A percentile compares a stretch with the other conserved stretches of the same genome.
Evolutionary conservation across 345 rosid species (phyloP).

Genomic region (Cochlearia excelsa): DNA sequence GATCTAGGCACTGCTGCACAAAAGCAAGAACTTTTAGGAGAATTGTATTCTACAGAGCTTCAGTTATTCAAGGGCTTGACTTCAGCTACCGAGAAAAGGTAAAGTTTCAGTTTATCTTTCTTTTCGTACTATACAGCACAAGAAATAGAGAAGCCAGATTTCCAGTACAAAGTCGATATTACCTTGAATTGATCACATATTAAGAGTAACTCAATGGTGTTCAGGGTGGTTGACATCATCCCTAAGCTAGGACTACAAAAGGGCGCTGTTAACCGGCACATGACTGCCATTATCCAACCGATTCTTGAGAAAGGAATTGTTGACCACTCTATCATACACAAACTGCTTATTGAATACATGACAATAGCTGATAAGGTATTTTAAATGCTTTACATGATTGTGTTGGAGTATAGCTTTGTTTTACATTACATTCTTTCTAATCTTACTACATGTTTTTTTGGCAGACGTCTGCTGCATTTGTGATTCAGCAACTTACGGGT

Average conservation of each 20-base stretch:
- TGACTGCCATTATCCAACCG: conserved; percentile 77
- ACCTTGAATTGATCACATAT: conserved; percentile 9
- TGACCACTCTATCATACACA: conserved; percentile 84
- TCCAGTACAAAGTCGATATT: conserved; percentile 1
- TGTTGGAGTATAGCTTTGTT: conserved; percentile 15
- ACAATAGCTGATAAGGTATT: conserved; percentile 76
- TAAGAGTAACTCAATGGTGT: conserved; percentile 16
- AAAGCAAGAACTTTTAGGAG: conserved; percentile 85
- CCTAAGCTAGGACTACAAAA: conserved; percentile 65
- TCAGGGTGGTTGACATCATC: conserved; percentile 81
- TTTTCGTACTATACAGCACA: conserved; percentile 12
- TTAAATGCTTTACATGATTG: neutral
- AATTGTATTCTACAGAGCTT: conserved; percentile 84
- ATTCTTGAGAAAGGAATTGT: conserved; percentile 90
- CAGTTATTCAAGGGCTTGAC: conserved; percentile 76
- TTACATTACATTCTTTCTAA: conserved; percentile 15
- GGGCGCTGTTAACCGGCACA: conserved; percentile 68
- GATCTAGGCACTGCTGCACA: conserved; percentile 69
- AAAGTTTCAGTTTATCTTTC: conserved; percentile 15
- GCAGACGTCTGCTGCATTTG: conserved; percentile 76
- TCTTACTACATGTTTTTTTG: conserved; percentile 30
- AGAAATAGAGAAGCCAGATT: neutral
- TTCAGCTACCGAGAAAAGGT: conserved; percentile 67
- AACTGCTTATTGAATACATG: conserved; percentile 70
- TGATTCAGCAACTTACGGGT: conserved; percentile 73